A percentile compares a stretch with the other conserved stretches of the same genome.
Evolutionary conservation across 345 rosid genomes (phyloP).

Genomic region (Microcos paniculata): DNA sequence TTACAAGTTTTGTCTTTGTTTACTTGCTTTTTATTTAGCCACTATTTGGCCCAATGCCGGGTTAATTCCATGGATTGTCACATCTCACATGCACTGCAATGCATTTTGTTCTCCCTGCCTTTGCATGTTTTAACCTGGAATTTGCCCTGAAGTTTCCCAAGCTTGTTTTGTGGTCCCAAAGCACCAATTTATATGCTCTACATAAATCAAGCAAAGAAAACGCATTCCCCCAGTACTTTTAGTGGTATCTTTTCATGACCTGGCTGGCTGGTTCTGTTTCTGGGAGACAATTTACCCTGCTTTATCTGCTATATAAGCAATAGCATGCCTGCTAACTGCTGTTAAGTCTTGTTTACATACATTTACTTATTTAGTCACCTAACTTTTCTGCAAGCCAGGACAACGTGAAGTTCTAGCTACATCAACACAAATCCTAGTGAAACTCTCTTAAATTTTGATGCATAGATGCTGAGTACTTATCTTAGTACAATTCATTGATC

Average conservation of each 20-base stretch:
- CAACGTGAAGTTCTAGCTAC: background rate
- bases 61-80: no score
- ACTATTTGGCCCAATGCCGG: background rate
- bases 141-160: conserved; percentile 15
- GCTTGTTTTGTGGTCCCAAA: background rate
- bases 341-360: background rate
- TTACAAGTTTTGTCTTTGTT: background rate
- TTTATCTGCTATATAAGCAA: background rate
- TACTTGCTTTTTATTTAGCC: background rate
- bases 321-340: background rate
- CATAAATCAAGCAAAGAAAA: background rate
- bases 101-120: no score
- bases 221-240: background rate
- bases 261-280: background rate
- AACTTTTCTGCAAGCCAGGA: background rate
- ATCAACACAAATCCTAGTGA: background rate
- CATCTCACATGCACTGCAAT: no score
- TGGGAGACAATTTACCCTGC: background rate
- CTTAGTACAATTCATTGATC: background rate
- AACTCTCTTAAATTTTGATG: background rate
- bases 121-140: conserved; percentile 1
- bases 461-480: background rate
- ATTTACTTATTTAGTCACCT: background rate
- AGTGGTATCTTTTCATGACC: background rate
- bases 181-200: background rate